A percentile compares a stretch with the other conserved stretches of the same genome.
Evolutionary conservation across 176 grass and related monocot species (phyloP).

Genomic region (Oryza brachyantha): DNA sequence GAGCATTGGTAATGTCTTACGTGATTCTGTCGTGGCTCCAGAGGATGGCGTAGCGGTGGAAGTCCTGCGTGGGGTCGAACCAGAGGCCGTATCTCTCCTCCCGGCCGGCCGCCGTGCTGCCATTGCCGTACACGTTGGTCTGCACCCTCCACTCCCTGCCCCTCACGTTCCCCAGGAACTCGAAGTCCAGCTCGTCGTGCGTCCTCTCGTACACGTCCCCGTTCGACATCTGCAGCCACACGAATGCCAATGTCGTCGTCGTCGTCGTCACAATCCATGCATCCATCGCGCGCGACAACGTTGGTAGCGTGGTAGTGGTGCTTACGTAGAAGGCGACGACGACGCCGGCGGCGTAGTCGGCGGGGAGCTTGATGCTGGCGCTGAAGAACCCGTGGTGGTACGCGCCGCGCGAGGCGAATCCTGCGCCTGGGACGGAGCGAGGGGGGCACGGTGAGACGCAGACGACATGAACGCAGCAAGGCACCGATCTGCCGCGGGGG

Average conservation of each 20-base stretch:
- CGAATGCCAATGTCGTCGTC: no score
- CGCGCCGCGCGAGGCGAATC: conserved; percentile 64
- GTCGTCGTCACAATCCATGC: no score
- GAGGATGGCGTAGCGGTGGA: conserved; percentile 77
- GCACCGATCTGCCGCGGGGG: not conserved
- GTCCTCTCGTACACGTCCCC: conserved; percentile 81
- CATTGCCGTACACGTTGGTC: conserved; percentile 90
- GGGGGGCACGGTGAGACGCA: not conserved
- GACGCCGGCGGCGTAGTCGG: conserved; percentile 75
- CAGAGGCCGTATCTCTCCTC: conserved; percentile 82
- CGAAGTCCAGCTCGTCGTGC: conserved; percentile 94
- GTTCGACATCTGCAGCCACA: conserved; percentile 73
- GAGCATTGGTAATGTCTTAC: no score
- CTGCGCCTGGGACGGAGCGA: conserved; percentile 57
- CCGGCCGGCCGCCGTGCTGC: conserved; percentile 64
- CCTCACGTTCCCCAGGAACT: conserved; percentile 85
- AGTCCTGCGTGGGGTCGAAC: conserved; percentile 77
- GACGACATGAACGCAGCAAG: not conserved
- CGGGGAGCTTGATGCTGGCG: conserved; percentile 75
- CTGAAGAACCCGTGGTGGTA: conserved; percentile 81
- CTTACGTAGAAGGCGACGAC: conserved; percentile 90
- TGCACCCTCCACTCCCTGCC: conserved; percentile 75
- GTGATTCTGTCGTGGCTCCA: conserved; percentile 66
- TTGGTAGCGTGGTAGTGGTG: no score
- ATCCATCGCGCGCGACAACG: no score